phyloP scores from a whole-genome alignment of 805 yeast species.

The Kuraishia hungarica region DNA sequence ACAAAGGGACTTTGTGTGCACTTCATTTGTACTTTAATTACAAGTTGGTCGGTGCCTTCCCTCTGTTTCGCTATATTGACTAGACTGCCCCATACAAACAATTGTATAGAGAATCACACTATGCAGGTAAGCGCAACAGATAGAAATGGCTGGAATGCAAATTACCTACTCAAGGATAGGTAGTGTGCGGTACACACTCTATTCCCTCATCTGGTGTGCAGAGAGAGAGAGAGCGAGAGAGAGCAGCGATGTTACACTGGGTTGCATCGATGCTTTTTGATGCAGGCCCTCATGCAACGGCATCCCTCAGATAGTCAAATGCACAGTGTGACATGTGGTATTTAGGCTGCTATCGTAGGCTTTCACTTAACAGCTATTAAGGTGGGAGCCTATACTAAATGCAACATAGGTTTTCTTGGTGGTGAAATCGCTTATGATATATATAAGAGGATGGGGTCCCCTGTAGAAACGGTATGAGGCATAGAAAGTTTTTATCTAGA shows the following conservation, averaged over 20 bases:
- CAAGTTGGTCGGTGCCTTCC: too few species aligned
- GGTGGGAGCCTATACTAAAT: neutral
- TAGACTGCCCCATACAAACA: too few species aligned
- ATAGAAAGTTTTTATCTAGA: too few species aligned
- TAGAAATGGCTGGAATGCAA: too few species aligned
- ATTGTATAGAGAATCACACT: too few species aligned
- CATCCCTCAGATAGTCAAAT: neutral
- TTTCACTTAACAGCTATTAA: neutral
- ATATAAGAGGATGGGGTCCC: neutral
- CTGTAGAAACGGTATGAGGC: neutral
- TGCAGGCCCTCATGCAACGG: neutral
- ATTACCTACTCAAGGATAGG: neutral
- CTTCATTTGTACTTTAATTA: too few species aligned
- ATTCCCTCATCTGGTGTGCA: neutral
- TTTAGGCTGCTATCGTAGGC: neutral
- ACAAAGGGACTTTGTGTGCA: too few species aligned
- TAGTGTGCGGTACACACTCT: neutral
- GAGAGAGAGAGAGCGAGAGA: too few species aligned
- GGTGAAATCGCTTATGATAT: neutral
- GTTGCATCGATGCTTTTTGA: neutral
- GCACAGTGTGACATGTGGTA: neutral
- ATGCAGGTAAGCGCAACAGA: too few species aligned
- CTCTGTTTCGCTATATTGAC: too few species aligned
- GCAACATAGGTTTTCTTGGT: neutral
- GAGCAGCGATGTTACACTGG: neutral